Evolutionary conservation across 148 eudicot genomes (phyloP), one percentile per base, ranked within the genome.

Genomic region (Amaranthus hypochondriacus): DNA sequence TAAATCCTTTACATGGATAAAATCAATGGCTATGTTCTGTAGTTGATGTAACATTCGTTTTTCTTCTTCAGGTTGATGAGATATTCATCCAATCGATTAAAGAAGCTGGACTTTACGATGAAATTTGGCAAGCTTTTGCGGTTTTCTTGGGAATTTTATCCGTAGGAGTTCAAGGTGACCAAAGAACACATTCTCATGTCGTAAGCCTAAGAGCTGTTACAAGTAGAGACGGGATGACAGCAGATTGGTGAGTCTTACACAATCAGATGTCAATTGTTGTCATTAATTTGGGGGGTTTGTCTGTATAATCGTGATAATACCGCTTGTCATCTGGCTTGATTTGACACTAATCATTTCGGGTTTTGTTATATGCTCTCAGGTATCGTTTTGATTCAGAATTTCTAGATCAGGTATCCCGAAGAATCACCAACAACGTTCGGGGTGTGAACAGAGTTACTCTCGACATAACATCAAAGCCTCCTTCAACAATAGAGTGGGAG

Each of bases 221-320:
- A 62, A 95, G 99, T 82, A 92, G 89, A 75, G 99, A 95, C 85
- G 99, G 99, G 78, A 95, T 92, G 99, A 95, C 99, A 54, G 97
- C 99, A 53, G 97, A 92, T 75, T 95, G 96, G 99, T 95, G 70
- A 80, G 87, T 11, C 47, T 69, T 55, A 47, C 5, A 50, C 52
- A 43, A 46, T 48, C 4, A 5, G 3, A 48, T 39, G 18, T 66
- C 69, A 66, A 66, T 4, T n/a, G 49, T 44, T 44, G 53, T 48
- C 69, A n/a, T 5, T 66, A n/a, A 7, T 8, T 7, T 4, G 12
- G 5, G 46, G 2, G 4, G 56, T 42, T 50, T 13, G 42, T 55
- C 6, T 39, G 63, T 54, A 12, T 9, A 7, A 48, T 57, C 13
- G 42, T 11, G 66, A 3, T 60, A 18, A 47, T 13, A 5, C 12